Percentiles rank a stretch among this genome's conserved stretches.
These are phyloP conservation scores for Vigna radiata DNA, from an alignment of 306 rosid genomes.

Conservation along the genomic window DNA sequence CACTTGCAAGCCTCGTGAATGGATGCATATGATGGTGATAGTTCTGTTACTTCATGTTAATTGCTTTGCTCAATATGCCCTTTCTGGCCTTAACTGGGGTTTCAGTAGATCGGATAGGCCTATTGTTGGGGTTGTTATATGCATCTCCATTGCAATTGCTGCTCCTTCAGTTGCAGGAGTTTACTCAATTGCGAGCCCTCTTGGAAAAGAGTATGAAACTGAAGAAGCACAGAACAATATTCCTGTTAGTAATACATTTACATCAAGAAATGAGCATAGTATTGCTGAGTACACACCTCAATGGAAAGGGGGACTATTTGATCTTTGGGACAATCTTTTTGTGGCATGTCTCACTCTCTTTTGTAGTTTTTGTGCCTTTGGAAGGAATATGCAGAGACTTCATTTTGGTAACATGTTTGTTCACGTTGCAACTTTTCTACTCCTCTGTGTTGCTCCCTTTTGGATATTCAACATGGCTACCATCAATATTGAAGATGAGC, in stretches of 20 bases:
- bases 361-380: slow-evolving; percentile 59
- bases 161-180: slow-evolving; percentile 58
- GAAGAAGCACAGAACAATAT: slow-evolving; percentile 50
- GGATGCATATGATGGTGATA: slow-evolving; percentile 60
- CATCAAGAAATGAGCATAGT: slow-evolving; percentile 47
- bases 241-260: slow-evolving; percentile 21
- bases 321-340: slow-evolving; percentile 50
- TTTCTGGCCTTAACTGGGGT: slow-evolving; percentile 67
- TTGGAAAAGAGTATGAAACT: slow-evolving; percentile 58
- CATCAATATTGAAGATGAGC: slow-evolving; percentile 48
- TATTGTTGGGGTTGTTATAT: slow-evolving; percentile 52
- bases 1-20: slow-evolving; percentile 59
- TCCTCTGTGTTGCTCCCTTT: slow-evolving; percentile 65
- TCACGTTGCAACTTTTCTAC: slow-evolving; percentile 56
- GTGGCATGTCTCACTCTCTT: slow-evolving; percentile 47
- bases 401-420: slow-evolving; percentile 64
- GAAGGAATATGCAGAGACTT: slow-evolving; percentile 63
- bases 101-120: slow-evolving; percentile 56
- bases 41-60: slow-evolving; percentile 64
- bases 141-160: slow-evolving; percentile 60
- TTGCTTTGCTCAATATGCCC: slow-evolving; percentile 73
- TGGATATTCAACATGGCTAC: slow-evolving; percentile 62
- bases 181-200: slow-evolving; percentile 60
- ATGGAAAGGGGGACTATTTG: slow-evolving; percentile 66
- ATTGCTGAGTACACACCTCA: slow-evolving; percentile 49